Conservation (phyloP, 1,284 basidiomycete genomes). For the Leccinum ponderosum region DNA sequence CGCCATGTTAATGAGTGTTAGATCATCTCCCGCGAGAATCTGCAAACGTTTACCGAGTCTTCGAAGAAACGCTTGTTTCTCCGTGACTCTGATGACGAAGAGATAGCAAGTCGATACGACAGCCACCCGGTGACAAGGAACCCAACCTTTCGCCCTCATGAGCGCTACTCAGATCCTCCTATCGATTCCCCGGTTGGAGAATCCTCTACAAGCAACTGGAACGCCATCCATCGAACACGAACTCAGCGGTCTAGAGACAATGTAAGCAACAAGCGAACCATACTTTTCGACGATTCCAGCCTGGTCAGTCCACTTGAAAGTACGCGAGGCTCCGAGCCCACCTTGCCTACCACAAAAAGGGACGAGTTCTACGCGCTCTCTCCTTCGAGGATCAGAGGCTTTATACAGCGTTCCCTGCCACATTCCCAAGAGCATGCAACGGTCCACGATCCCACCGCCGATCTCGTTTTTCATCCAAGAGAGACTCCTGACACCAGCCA, state of each 20-base stretch:
- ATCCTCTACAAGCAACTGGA: conserved; percentile 21
- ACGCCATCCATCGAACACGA: conserved; percentile 23
- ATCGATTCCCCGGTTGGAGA: conserved; percentile 7
- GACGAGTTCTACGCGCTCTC: conserved; percentile 20
- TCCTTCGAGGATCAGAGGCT: conserved; percentile 29
- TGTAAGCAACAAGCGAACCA: conserved; percentile 3
- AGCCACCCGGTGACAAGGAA: background rate
- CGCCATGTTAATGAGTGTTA: conserved; percentile 11
- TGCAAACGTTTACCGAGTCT: conserved; percentile 3
- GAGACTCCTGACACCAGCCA: background rate
- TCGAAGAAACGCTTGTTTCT: conserved; percentile 20
- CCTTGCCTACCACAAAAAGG: background rate
- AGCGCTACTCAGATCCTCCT: conserved; percentile 34
- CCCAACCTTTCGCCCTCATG: conserved; percentile 18
- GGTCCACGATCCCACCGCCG: background rate
- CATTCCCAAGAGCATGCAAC: conserved; percentile 1
- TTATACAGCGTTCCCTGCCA: conserved; percentile 13
- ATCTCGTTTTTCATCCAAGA: background rate
- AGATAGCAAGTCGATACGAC: background rate
- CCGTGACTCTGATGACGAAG: conserved; percentile 17
- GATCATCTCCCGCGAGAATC: conserved; percentile 1
- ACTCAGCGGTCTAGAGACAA: conserved; percentile 9
- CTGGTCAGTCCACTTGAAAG: background rate
- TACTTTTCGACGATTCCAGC: background rate
- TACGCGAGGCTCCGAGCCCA: background rate